phyloP scores from a whole-genome alignment of 345 rosid genomes.

The Tarenaya hassleriana region DNA sequence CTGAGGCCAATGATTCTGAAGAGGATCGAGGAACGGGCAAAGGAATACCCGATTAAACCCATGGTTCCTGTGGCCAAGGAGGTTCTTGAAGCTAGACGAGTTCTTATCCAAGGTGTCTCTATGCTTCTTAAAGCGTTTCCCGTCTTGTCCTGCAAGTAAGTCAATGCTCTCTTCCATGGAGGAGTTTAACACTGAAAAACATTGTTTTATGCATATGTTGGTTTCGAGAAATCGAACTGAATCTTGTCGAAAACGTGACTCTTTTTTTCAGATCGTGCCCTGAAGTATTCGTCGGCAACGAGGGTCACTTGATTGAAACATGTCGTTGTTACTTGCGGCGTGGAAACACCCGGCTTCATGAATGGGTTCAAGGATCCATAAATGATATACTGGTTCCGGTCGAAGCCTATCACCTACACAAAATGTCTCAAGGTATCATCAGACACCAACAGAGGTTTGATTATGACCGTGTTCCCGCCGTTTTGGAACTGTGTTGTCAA shows the following conservation, averaged over 20 bases:
- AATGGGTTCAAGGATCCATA: slow-evolving; percentile 70
- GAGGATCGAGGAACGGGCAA: slow-evolving; percentile 62
- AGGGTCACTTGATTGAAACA: slow-evolving; percentile 79
- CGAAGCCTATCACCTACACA: slow-evolving; percentile 52
- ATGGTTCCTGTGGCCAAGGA: slow-evolving; percentile 68
- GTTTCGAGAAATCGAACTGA: slow-evolving; percentile 8
- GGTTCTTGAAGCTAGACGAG: slow-evolving; percentile 47
- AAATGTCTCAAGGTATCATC: slow-evolving; percentile 57
- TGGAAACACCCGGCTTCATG: slow-evolving; percentile 61
- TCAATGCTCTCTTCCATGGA: too few species aligned
- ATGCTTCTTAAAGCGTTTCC: slow-evolving; percentile 51
- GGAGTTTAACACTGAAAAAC: too few species aligned
- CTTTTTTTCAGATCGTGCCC: slow-evolving; percentile 72
- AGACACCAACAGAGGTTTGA: slow-evolving; percentile 69
- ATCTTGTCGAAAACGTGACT: not conserved
- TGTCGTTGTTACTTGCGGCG: slow-evolving; percentile 60
- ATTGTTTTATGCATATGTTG: too few species aligned
- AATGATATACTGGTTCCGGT: slow-evolving; percentile 64
- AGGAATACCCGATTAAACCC: slow-evolving; percentile 51
- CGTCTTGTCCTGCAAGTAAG: slow-evolving; percentile 72
- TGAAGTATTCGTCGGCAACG: slow-evolving; percentile 71
- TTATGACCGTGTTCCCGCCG: slow-evolving; percentile 66
- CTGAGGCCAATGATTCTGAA: slow-evolving; percentile 71
- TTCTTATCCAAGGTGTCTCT: slow-evolving; percentile 51
- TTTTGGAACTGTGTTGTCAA: slow-evolving; percentile 82